Conservation (phyloP, 805 yeast species). For the Kodamaea laetipori region DNA sequence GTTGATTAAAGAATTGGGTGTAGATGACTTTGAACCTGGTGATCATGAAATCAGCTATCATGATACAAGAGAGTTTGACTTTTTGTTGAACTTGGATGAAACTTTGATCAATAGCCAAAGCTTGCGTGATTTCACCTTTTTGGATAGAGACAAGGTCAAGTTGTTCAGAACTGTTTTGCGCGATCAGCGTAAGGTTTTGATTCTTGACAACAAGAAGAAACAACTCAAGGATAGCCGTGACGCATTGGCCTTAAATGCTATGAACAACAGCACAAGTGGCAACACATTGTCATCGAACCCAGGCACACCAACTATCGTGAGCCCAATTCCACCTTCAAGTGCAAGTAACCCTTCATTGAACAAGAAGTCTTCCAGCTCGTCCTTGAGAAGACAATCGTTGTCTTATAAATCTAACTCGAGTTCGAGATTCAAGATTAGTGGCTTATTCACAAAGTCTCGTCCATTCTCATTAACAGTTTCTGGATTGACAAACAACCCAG, state of each 20-base stretch:
- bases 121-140: constrained; percentile 37
- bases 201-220: constrained; percentile 36
- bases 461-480: constrained; percentile 59
- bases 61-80: constrained; percentile 50
- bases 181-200: constrained; percentile 35
- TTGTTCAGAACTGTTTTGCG: constrained; percentile 34
- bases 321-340: constrained; percentile 4
- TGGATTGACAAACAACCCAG: constrained; percentile 38
- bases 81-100: constrained; percentile 51
- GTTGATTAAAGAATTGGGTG: constrained; percentile 39
- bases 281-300: background rate
- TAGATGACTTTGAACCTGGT: constrained; percentile 36
- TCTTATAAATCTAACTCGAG: constrained; percentile 41
- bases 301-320: constrained; percentile 2
- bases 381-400: constrained; percentile 40
- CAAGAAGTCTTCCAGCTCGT: constrained; percentile 33
- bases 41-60: constrained; percentile 27
- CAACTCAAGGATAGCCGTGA: constrained; percentile 21
- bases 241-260: constrained; percentile 6
- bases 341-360: constrained; percentile 19
- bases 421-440: constrained; percentile 55
- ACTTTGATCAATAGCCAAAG: constrained; percentile 33
- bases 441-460: constrained; percentile 55
- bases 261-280: constrained; percentile 5
- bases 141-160: constrained; percentile 27